Base-by-base conservation (phyloP, 177 flowering plant species). In the Tripterygium wilfordii region DNA sequence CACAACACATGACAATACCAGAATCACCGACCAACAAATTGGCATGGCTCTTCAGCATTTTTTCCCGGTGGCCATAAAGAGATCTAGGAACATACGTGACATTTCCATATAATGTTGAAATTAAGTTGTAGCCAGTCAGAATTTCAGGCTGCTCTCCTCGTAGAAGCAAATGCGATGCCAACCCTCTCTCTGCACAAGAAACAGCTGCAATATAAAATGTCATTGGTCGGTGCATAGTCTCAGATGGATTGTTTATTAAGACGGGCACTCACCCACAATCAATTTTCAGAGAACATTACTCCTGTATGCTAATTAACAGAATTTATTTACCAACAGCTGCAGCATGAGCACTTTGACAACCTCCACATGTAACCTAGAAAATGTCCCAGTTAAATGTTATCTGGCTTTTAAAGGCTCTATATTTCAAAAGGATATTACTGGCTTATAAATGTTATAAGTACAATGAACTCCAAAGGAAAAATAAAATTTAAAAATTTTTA, bases 301-400 rank as follows among this genome's bases (percentile, higher is more conserved):
- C n/a, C n/a, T n/a, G n/a, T n/a, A n/a, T n/a, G n/a, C n/a, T n/a
- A n/a, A n/a, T n/a, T n/a, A n/a, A n/a, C n/a, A n/a, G n/a, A n/a
- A n/a, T 36, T 40, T 38, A 54, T 86, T 54, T 77, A 92, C 98
- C 96, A 60, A 88, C 81, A 57, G 96, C 95, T 46, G 96, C 87
- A 45, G 96, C 66, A 63, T 92, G 96, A 30, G 98, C 98, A 82
- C 98, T 92, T 79, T 92, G 98, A 70, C 91, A 86, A 42, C 96
- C 98, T 66, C 98, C 98, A 65, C 98, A 88, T 29, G 96, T 86
- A 49, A 92, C 98, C 96, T 88, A 74, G 35, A 70, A 68, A 65
- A 64, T 42, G 31, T 54, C 36, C 48, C 36, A 58, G 33, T 21
- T 56, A 49, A 39, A 49, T 53, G 60, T 72, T 45, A 74, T 58